A percentile compares a stretch with the other conserved stretches of the same genome.
These are phyloP conservation scores for Neolentinus lepideus DNA, from an alignment of 1,284 basidiomycete species.

Conservation along the genomic window DNA sequence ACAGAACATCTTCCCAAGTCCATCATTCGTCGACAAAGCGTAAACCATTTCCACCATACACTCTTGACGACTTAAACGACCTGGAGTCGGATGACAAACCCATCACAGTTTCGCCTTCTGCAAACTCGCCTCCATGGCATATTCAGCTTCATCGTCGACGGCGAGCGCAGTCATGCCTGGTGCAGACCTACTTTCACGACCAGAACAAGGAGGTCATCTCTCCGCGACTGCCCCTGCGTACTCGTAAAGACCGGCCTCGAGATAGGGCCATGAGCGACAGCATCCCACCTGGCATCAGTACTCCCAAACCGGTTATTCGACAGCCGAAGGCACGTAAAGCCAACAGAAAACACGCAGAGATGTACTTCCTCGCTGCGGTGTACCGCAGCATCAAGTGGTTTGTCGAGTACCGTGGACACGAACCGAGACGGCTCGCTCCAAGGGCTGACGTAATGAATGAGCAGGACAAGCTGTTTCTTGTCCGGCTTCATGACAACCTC, in stretches of 20 bases:
- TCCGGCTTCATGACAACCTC: conserved; percentile 22
- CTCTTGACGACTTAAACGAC: background rate
- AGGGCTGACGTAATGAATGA: conserved; percentile 10
- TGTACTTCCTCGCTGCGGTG: conserved; percentile 31
- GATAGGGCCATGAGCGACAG: background rate
- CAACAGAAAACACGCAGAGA: conserved; percentile 26
- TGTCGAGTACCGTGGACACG: conserved; percentile 10
- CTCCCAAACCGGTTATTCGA: background rate
- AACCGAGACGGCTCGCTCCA: conserved; percentile 1
- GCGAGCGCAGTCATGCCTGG: background rate
- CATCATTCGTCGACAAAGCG: background rate
- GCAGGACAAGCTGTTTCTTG: conserved; percentile 24
- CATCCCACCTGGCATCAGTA: background rate
- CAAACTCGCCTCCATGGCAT: background rate
- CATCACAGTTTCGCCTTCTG: background rate
- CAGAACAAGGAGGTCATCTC: background rate
- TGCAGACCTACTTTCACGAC: background rate
- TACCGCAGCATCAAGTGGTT: conserved; percentile 28
- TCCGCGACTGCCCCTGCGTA: background rate
- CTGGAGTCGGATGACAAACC: background rate
- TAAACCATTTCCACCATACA: background rate
- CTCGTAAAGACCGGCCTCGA: background rate
- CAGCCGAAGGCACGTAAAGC: background rate
- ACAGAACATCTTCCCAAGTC: background rate
- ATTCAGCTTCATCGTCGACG: background rate